Percentiles rank a stretch among this genome's conserved stretches.
Conservation (phyloP, 805 yeast genomes). For the Cyberlindnera samutprakarnensis region DNA sequence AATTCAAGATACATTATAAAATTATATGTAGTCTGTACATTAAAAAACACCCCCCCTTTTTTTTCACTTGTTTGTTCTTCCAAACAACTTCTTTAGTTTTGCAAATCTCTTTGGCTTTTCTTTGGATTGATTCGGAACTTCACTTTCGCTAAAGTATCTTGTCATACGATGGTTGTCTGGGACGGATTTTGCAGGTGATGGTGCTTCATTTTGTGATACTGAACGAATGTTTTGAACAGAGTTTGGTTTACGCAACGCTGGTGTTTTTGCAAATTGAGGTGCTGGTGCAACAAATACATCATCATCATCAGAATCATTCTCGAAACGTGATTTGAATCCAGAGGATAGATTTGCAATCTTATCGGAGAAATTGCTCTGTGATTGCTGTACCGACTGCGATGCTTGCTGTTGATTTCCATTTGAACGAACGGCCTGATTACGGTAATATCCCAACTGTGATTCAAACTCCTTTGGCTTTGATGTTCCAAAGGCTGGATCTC, state of each 20-base stretch:
- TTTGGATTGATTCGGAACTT: constrained; percentile 11
- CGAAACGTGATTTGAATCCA: constrained; percentile 52
- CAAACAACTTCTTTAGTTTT: constrained; percentile 34
- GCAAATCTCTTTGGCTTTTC: constrained; percentile 25
- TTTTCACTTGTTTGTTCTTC: no score
- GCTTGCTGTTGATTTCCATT: constrained; percentile 11
- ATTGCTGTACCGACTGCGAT: constrained; percentile 2
- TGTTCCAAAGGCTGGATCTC: constrained; percentile 23
- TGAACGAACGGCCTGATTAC: constrained; percentile 18
- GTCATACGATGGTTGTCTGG: constrained; percentile 18
- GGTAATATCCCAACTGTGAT: constrained; percentile 19
- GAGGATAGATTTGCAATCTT: constrained; percentile 25
- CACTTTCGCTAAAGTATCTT: constrained; percentile 24
- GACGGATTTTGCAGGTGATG: constrained; percentile 22
- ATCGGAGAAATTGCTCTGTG: not conserved
- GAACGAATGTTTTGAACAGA: constrained; percentile 22
- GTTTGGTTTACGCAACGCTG: constrained; percentile 21
- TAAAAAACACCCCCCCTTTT: no score
- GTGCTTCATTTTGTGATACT: constrained; percentile 16
- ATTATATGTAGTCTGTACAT: no score
- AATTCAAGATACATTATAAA: not conserved
- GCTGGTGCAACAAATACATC: constrained; percentile 18
- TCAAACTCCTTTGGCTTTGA: constrained; percentile 12
- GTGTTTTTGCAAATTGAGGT: constrained; percentile 8
- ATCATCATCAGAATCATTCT: constrained; percentile 56